Conservation (phyloP, 371 early-diverging fungal genomes). For the Enterospora canceri region DNA sequence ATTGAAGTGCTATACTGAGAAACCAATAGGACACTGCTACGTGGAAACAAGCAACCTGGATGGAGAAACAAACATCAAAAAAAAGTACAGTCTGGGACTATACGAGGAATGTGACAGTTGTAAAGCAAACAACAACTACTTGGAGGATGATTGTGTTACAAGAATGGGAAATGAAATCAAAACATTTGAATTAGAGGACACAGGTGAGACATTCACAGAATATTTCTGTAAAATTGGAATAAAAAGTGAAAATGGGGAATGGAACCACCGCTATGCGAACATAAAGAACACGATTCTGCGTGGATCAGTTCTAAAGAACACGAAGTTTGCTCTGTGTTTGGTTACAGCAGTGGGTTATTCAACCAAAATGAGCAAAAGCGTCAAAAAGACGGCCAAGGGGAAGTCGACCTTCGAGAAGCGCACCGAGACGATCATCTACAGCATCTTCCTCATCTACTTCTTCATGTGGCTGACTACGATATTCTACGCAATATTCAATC, state of each 20-base stretch:
- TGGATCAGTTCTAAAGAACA: slow-evolving; percentile 74
- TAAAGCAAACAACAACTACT: slow-evolving; percentile 5
- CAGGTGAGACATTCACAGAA: slow-evolving; percentile 31
- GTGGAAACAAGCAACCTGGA: slow-evolving; percentile 85
- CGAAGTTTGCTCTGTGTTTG: slow-evolving; percentile 68
- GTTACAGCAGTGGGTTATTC: slow-evolving; percentile 74
- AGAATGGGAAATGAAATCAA: slow-evolving; percentile 10
- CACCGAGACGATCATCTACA: slow-evolving; percentile 27
- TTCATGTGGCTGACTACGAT: slow-evolving; percentile 46
- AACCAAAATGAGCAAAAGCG: slow-evolving; percentile 70
- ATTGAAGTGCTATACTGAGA: slow-evolving; percentile 34
- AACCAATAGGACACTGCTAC: slow-evolving; percentile 62
- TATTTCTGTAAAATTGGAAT: slow-evolving; percentile 29
- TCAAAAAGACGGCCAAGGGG: slow-evolving; percentile 60
- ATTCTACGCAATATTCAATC: slow-evolving; percentile 34
- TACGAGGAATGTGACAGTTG: background rate
- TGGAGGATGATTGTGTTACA: slow-evolving; percentile 3
- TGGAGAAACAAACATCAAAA: slow-evolving; percentile 82
- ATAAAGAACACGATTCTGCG: slow-evolving; percentile 71
- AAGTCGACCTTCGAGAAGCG: slow-evolving; percentile 39
- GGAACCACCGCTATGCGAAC: slow-evolving; percentile 57
- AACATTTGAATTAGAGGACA: slow-evolving; percentile 17
- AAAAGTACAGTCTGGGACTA: slow-evolving; percentile 12
- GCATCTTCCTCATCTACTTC: slow-evolving; percentile 45
- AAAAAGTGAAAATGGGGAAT: slow-evolving; percentile 20